A percentile compares a stretch with the other conserved stretches of the same genome.
Evolutionary conservation across 75 land plant genomes (phyloP).

Genomic region (Picea glauca): DNA sequence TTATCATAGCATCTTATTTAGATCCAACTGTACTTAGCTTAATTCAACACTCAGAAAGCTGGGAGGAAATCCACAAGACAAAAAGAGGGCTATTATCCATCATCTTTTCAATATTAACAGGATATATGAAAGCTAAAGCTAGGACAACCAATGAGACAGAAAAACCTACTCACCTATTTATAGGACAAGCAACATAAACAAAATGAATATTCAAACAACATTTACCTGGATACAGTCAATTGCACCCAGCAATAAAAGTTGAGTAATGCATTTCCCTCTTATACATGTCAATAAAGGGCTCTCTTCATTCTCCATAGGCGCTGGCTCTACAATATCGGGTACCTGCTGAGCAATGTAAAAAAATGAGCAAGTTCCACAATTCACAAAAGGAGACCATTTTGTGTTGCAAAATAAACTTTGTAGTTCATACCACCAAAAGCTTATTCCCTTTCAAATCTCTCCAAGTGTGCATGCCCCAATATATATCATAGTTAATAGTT

Average conservation of each 20-base stretch:
- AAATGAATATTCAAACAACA: background rate
- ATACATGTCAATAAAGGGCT: constrained; percentile 48
- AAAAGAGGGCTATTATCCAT: no score
- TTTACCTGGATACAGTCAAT: constrained; percentile 89
- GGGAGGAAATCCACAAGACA: no score
- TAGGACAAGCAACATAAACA: background rate
- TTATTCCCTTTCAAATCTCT: background rate
- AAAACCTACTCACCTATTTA: background rate
- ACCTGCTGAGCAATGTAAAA: constrained; percentile 22
- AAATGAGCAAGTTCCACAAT: background rate
- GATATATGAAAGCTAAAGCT: no score
- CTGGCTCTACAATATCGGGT: constrained; percentile 51
- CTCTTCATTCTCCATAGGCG: constrained; percentile 44
- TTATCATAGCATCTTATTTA: no score
- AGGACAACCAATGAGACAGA: background rate
- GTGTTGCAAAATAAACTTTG: background rate
- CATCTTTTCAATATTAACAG: no score
- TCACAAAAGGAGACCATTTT: background rate
- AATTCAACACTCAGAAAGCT: no score
- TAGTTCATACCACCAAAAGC: background rate
- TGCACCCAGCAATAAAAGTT: constrained; percentile 82
- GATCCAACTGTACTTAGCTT: no score
- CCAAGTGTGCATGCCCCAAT: background rate
- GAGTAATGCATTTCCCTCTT: constrained; percentile 90
- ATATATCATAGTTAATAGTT: background rate